These are phyloP conservation scores for Cryptococcus sp. DNA, from an alignment of 1,284 basidiomycete genomes.

Conservation along the genomic window DNA sequence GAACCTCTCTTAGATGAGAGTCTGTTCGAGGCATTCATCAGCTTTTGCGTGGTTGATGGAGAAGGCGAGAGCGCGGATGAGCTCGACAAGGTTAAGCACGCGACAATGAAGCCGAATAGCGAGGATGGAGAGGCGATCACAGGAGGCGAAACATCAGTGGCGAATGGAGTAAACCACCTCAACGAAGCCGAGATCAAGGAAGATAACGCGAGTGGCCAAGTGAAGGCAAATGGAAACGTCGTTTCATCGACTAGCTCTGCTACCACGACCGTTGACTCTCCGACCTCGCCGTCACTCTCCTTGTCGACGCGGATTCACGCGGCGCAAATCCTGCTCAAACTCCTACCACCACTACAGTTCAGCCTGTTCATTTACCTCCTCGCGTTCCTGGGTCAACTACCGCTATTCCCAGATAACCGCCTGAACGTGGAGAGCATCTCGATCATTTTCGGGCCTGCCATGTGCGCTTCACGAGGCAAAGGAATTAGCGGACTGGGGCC, in stretches of 20 bases:
- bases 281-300: slow-evolving; percentile 15
- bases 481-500: slow-evolving; percentile 38
- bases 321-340: slow-evolving; percentile 48
- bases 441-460: slow-evolving; percentile 46
- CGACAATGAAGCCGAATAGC: neutral
- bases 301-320: slow-evolving; percentile 33
- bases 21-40: slow-evolving; percentile 42
- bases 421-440: slow-evolving; percentile 45
- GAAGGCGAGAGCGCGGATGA: neutral
- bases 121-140: neutral
- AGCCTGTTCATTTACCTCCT: slow-evolving; percentile 50
- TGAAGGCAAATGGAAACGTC: neutral
- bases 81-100: neutral
- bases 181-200: neutral
- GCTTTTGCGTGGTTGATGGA: slow-evolving; percentile 35
- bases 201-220: neutral
- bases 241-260: neutral
- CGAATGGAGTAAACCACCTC: neutral
- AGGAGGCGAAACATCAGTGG: neutral
- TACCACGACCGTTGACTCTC: neutral
- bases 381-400: slow-evolving; percentile 51
- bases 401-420: slow-evolving; percentile 47
- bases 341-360: slow-evolving; percentile 49
- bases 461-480: slow-evolving; percentile 38
- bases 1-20: slow-evolving; percentile 48